Evolutionary conservation across 257 asterid genomes (phyloP), one percentile per base, ranked within the genome.

Genomic region (Plectranthus barbatus): DNA sequence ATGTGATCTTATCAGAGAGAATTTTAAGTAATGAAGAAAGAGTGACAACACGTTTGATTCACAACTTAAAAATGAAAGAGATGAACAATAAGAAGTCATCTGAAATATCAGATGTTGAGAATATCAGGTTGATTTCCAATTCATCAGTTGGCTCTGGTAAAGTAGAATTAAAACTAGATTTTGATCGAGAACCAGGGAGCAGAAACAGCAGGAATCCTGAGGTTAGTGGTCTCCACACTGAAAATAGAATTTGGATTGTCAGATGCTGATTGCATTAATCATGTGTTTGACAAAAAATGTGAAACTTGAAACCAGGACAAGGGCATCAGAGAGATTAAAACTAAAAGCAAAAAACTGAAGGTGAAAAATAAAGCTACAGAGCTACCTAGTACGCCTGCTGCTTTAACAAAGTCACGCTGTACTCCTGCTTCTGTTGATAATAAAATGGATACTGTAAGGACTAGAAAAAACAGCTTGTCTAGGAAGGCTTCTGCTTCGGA

Each of bases 401-500:
- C 61, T 45, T 46, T 44, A 21, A 34, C 34, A 17, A 46, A 61
- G 56, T 46, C 56, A 18, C 20, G 5, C 11, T 15, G 17, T 9
- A 19, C 45, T 46, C 46, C 45, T 18, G 72, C 62, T 62, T 63
- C 62, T 37, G 64, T 33, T 29, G 56, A 66, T 53, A 65, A 57
- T 53, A 68, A 53, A 60, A 66, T 59, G 73, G 74, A 66, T 39
- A 37, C 17, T 65, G 69, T 62, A 56, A 66, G 20, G 60, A 67
- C 56, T 41, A 41, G 67, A 17, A 55, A 51, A 49, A 37, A 24
- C 56, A 40, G 68, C 54, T 42, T 57, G 39, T 56, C 77, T 1
- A 42, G 61, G 72, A 62, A 60, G 65, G 69, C 56, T 51, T 52
- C 64, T 48, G 64, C 58, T 40, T 29, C 70, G 1, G 14, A 20